Percentiles rank a stretch among this genome's conserved stretches.
These are phyloP conservation scores for Globisporangium splendens DNA, from an alignment of 352 stramenopile genomes.

Conservation along the genomic window DNA sequence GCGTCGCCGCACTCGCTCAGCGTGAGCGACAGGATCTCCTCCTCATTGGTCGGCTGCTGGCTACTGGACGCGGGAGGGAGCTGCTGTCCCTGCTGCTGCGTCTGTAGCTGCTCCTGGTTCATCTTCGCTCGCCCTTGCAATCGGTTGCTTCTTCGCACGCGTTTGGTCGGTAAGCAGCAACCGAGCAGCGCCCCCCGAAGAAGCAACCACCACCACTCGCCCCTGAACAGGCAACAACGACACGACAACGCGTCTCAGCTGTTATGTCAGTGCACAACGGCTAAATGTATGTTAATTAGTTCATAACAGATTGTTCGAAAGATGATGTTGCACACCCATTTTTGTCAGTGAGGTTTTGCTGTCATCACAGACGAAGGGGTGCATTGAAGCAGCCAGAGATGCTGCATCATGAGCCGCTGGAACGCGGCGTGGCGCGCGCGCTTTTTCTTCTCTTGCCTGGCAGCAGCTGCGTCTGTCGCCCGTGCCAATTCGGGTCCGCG, in stretches of 20 bases:
- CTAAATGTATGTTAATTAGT: no score
- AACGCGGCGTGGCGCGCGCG: slow-evolving; percentile 6
- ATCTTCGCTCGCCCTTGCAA: neutral
- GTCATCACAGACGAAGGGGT: neutral
- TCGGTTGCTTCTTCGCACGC: slow-evolving; percentile 14
- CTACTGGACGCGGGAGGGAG: slow-evolving; percentile 1
- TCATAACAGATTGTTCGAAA: neutral
- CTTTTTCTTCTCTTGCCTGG: neutral
- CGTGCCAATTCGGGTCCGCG: neutral
- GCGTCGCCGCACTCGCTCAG: slow-evolving; percentile 31
- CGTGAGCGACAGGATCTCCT: slow-evolving; percentile 40
- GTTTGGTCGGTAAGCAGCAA: slow-evolving; percentile 9
- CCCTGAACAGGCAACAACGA: no score
- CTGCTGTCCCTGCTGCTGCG: neutral
- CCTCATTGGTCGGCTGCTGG: slow-evolving; percentile 15
- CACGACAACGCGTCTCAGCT: no score
- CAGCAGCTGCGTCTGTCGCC: neutral
- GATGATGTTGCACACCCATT: neutral
- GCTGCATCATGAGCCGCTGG: slow-evolving; percentile 19
- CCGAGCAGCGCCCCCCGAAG: neutral
- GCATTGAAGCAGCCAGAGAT: slow-evolving; percentile 16
- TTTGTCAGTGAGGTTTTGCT: neutral
- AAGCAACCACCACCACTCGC: no score
- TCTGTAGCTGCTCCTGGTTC: slow-evolving; percentile 1
- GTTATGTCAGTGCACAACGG: neutral